Evolutionary conservation across 169 alveolate genomes (phyloP), one percentile per base, ranked within the genome.

Genomic region (Cryptosporidium xiaoi): DNA sequence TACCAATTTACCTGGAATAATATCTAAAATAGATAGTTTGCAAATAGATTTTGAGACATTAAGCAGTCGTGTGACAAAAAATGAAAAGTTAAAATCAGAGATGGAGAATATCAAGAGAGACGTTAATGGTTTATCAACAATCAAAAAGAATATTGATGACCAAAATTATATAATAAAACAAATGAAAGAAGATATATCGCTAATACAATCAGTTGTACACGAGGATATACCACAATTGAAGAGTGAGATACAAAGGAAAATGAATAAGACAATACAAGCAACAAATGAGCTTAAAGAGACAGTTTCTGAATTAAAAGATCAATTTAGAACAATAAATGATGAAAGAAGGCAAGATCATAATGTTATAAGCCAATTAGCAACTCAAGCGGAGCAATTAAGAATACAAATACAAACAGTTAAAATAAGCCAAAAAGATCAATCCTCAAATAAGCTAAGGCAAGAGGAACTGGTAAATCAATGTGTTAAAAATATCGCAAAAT

Each of bases 381-480:
- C 69, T 8, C 87, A 77, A 36, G 87, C 87, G 2, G 87, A 77
- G 24, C 87, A 77, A 12, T 27, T 77, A 48, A 77, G 87, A 77
- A 34, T 77, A 24, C 87, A 77, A 44, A 56, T 77, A 60, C 87
- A 77, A 18, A 58, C 77, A 24, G 56, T 77, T 20, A 56, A 48
- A 27, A 77, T 77, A 40, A 56, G 51, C 40, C 87, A 77, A 48
- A 77, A 77, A 62, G 87, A 77, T 33, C 51, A 34, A 20, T 77
- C 87, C 27, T 36, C 65, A 8, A 60, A 51, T 18, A 77, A 77
- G 48, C 36, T 77, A 36, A 56, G 87, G 33, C 87, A 77, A 7
- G 87, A 77, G 50, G 87, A 77, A 36, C n/a, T 77, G 64, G 87
- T 77, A 27, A 77, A 77, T 48, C 87, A 77, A 40, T 77, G 87